Conservation (phyloP, 441 rosid genomes). For the Erodium moschatum region DNA sequence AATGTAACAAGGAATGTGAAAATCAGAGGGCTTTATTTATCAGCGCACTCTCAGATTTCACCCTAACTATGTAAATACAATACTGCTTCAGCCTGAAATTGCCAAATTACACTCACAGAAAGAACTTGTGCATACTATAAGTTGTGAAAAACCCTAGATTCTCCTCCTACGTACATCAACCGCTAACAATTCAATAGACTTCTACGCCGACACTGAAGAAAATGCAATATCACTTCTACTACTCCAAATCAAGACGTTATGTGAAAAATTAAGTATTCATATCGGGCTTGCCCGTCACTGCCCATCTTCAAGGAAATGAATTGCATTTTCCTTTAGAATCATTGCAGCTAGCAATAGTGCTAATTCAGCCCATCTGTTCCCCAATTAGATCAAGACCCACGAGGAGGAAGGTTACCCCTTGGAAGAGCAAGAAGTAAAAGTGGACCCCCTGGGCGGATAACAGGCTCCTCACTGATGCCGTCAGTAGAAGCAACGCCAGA, state of each 20-base stretch:
- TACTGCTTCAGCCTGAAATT: conserved; percentile 23
- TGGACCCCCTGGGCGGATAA: conserved; percentile 77
- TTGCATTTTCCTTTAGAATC: neutral
- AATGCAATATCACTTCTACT: too few relatives aligned
- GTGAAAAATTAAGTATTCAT: neutral
- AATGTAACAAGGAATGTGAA: neutral
- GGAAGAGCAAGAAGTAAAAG: conserved; percentile 78
- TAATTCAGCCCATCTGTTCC: conserved; percentile 60
- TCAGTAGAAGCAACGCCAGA: conserved; percentile 70
- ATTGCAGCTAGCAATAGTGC: neutral
- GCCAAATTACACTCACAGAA: conserved; percentile 23
- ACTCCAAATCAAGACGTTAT: neutral
- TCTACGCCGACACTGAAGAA: too few relatives aligned
- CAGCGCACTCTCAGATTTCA: conserved; percentile 10
- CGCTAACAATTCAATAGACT: neutral
- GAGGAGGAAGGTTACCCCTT: conserved; percentile 70
- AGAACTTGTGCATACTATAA: conserved; percentile 17
- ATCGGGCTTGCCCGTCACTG: conserved; percentile 14
- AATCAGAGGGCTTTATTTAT: neutral
- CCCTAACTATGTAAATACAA: conserved; percentile 30
- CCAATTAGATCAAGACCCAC: conserved; percentile 91
- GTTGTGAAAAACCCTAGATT: conserved; percentile 12
- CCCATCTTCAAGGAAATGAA: conserved; percentile 8
- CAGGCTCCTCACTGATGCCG: conserved; percentile 68
- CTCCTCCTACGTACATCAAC: conserved; percentile 14